A percentile compares a stretch with the other conserved stretches of the same genome.
Evolutionary conservation across 306 rosid species (phyloP).

Genomic region (Delonix regia): DNA sequence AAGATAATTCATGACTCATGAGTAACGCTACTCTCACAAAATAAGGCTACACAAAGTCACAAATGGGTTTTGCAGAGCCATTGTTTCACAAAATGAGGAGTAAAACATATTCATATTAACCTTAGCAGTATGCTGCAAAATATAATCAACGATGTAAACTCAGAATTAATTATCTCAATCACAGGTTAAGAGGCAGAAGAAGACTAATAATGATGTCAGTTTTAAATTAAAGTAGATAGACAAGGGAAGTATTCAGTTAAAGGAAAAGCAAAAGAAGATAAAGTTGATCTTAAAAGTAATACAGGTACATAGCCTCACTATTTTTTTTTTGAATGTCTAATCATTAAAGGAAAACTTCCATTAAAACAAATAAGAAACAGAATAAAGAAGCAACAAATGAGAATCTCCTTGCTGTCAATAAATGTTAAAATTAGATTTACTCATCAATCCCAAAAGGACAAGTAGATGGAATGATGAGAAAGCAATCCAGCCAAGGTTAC

Average conservation of each 20-base stretch:
- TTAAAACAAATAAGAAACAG: not conserved
- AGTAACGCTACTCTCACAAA: not conserved
- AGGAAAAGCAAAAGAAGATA: not conserved
- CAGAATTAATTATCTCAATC: not conserved
- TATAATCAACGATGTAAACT: not conserved
- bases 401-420: not conserved
- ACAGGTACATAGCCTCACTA: not conserved
- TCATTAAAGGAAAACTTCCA: not conserved
- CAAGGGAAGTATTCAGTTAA: not conserved
- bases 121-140: not conserved
- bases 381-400: not conserved
- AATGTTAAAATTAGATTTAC: not conserved
- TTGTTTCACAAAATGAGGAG: not conserved
- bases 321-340: not conserved
- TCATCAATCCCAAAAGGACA: constrained; percentile 22
- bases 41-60: not conserved
- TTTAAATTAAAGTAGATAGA: not conserved
- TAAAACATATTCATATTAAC: not conserved
- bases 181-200: not conserved
- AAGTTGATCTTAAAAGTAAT: not conserved
- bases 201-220: not conserved
- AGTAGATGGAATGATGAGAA: constrained; percentile 13
- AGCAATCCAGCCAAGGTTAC: not conserved
- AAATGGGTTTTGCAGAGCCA: not conserved
- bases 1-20: not conserved